These are phyloP conservation scores for Nephelium lappaceum DNA, from an alignment of 345 rosid species.

Conservation along the genomic window DNA sequence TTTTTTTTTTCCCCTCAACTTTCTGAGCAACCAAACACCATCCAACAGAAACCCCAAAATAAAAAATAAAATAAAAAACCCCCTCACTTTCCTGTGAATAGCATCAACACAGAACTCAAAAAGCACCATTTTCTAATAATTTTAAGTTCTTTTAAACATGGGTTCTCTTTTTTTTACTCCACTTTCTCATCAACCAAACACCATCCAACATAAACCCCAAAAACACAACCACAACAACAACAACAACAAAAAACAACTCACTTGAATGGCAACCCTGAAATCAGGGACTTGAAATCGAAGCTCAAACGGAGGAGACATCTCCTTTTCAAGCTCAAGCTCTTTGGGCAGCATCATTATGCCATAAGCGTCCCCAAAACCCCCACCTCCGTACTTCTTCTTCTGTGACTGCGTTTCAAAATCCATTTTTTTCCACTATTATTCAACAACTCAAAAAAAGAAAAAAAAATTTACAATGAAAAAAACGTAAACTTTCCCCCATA, in stretches of 20 bases:
- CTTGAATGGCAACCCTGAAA: slow-evolving; percentile 50
- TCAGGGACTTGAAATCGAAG: slow-evolving; percentile 69
- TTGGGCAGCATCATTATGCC: slow-evolving; percentile 62
- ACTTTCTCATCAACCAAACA: slow-evolving; percentile 18
- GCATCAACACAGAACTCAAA: too few species aligned
- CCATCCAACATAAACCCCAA: background rate
- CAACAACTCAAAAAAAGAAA: background rate
- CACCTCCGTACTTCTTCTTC: slow-evolving; percentile 45
- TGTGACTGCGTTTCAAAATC: slow-evolving; percentile 53
- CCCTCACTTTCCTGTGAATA: too few species aligned
- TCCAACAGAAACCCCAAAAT: too few species aligned
- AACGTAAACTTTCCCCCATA: background rate
- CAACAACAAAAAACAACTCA: slow-evolving; percentile 23
- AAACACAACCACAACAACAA: too few species aligned
- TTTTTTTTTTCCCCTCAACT: background rate
- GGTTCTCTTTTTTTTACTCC: background rate
- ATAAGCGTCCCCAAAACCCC: slow-evolving; percentile 50
- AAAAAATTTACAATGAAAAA: background rate
- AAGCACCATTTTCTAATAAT: background rate
- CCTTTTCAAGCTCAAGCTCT: slow-evolving; percentile 55
- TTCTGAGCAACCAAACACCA: background rate
- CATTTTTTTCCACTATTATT: slow-evolving; percentile 10
- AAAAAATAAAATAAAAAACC: too few species aligned
- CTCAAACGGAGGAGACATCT: slow-evolving; percentile 43
- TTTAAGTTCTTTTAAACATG: background rate